Conservation (phyloP, 495 filamentous ascomycete genomes). For the Glonium stellatum region DNA sequence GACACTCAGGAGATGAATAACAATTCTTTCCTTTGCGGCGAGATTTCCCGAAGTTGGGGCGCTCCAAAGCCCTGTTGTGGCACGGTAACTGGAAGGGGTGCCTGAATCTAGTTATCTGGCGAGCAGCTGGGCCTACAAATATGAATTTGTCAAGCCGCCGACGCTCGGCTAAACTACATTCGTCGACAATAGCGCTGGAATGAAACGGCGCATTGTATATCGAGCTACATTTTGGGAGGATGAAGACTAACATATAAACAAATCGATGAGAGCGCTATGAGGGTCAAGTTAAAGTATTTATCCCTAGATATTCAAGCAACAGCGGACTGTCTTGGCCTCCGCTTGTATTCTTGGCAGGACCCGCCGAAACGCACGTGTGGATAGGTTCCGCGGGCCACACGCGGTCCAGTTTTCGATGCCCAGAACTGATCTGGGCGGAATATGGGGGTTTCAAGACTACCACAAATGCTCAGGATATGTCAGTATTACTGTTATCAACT, state of each 20-base stretch:
- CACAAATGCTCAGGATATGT: too few relatives aligned
- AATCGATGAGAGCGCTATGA: background rate
- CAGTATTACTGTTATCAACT: too few relatives aligned
- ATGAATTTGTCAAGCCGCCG: background rate
- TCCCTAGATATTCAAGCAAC: background rate
- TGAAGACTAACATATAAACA: background rate
- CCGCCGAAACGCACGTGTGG: background rate
- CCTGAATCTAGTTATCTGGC: background rate
- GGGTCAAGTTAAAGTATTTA: background rate
- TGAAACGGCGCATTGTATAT: background rate
- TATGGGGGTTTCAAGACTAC: too few relatives aligned
- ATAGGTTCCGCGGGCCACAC: background rate
- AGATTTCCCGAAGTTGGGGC: background rate
- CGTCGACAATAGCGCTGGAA: background rate
- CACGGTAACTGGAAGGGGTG: background rate
- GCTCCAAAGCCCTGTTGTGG: background rate
- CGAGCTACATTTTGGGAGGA: background rate
- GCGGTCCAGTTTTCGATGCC: too few relatives aligned
- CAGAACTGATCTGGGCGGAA: too few relatives aligned
- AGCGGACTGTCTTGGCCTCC: background rate
- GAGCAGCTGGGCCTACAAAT: background rate
- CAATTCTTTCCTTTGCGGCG: background rate
- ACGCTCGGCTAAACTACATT: background rate
- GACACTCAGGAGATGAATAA: too few relatives aligned
- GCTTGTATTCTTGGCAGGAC: background rate